Conservation (phyloP, 768 basidiomycete species). For the Suillus paluster region DNA sequence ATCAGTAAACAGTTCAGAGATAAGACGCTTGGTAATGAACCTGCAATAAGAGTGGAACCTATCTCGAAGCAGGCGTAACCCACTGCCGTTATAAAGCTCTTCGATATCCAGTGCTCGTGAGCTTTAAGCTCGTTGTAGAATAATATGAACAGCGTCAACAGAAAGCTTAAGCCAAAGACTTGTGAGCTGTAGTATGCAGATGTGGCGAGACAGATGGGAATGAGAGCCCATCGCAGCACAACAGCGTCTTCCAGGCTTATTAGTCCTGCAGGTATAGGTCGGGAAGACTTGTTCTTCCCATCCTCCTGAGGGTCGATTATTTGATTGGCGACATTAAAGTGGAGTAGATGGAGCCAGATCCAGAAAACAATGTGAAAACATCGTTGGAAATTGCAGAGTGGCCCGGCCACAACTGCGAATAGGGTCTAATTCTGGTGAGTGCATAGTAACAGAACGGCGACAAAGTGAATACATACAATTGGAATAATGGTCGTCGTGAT, state of each 20-base stretch:
- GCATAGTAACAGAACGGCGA: not conserved
- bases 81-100: conserved; percentile 35
- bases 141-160: conserved; percentile 28
- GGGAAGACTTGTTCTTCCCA: conserved; percentile 46
- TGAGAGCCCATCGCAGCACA: conserved; percentile 41
- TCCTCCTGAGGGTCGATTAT: conserved; percentile 47
- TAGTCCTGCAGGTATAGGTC: conserved; percentile 49
- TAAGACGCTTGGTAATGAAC: conserved; percentile 20
- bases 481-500: conserved; percentile 51
- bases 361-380: conserved; percentile 40
- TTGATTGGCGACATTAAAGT: conserved; percentile 51
- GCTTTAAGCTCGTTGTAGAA: conserved; percentile 45
- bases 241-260: conserved; percentile 41
- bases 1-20: not conserved
- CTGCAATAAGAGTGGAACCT: conserved; percentile 38
- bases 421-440: conserved; percentile 28
- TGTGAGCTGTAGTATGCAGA: conserved; percentile 38
- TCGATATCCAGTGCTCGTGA: conserved; percentile 30
- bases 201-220: conserved; percentile 38
- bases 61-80: conserved; percentile 38
- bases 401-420: conserved; percentile 39
- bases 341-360: conserved; percentile 51
- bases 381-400: conserved; percentile 21
- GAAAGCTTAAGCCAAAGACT: conserved; percentile 36
- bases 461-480: conserved; percentile 44